phyloP scores from a whole-genome alignment of 2,329 filamentous ascomycete species.

The Eutypella sp. region DNA sequence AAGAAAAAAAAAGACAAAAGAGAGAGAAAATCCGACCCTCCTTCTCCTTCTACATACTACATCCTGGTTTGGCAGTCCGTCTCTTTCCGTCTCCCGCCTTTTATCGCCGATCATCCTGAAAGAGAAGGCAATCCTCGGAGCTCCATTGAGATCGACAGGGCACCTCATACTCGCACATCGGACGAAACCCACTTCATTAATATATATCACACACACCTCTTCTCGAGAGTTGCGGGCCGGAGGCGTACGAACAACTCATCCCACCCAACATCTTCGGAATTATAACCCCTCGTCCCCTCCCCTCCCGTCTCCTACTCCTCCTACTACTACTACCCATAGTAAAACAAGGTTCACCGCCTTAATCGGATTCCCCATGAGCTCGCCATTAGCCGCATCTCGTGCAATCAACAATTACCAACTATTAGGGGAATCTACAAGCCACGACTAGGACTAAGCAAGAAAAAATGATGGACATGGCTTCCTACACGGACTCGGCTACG shows the following conservation, averaged over 20 bases:
- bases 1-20: too few relatives aligned
- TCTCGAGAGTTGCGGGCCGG: too few relatives aligned
- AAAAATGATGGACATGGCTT: slow-evolving; percentile 6
- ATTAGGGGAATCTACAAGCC: slow-evolving; percentile 10
- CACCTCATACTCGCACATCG: neutral
- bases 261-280: too few relatives aligned
- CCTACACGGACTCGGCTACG: slow-evolving; percentile 8
- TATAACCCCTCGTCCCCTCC: too few relatives aligned
- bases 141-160: neutral
- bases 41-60: neutral
- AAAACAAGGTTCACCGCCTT: neutral
- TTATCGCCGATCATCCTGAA: neutral
- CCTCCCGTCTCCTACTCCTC: neutral
- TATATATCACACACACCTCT: too few relatives aligned
- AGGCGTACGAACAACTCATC: too few relatives aligned
- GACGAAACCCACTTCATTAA: neutral
- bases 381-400: slow-evolving; percentile 16
- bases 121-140: neutral
- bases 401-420: slow-evolving; percentile 5
- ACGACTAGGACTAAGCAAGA: neutral
- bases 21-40: neutral
- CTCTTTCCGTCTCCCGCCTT: neutral
- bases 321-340: neutral
- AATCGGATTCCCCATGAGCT: slow-evolving; percentile 16
- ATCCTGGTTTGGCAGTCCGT: too few relatives aligned